Evolutionary conservation across 2,329 filamentous ascomycete genomes (phyloP).

Genomic region (Didymella glomerata): DNA sequence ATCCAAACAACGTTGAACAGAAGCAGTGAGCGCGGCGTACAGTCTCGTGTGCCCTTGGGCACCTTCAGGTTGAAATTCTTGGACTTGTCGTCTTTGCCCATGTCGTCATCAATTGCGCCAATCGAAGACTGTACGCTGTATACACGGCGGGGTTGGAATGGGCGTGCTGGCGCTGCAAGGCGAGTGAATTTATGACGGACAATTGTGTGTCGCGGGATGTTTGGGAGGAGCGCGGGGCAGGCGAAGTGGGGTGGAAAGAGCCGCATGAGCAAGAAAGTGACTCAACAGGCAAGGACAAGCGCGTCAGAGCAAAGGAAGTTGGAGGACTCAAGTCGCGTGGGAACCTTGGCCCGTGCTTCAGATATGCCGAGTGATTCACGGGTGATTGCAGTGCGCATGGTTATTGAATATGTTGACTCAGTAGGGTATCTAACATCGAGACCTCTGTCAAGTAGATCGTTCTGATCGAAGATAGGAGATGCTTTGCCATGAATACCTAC

Average conservation of each 20-base stretch:
- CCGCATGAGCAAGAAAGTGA: constrained; percentile 43
- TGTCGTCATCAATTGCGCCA: constrained; percentile 44
- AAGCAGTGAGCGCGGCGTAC: constrained; percentile 69
- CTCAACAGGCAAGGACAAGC: constrained; percentile 36
- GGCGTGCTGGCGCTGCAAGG: constrained; percentile 17
- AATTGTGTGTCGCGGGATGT: constrained; percentile 32
- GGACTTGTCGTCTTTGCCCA: constrained; percentile 57
- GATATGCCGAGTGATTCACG: not conserved
- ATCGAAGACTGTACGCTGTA: constrained; percentile 29
- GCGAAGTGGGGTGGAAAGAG: constrained; percentile 42
- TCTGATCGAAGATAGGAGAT: not conserved
- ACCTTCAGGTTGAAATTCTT: constrained; percentile 76
- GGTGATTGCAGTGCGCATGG: not conserved
- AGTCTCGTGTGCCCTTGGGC: constrained; percentile 91
- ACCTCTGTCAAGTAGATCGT: not conserved
- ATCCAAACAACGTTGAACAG: constrained; percentile 43
- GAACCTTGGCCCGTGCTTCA: constrained; percentile 19
- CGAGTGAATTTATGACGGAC: constrained; percentile 27
- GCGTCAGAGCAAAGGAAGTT: constrained; percentile 25
- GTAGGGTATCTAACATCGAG: not conserved
- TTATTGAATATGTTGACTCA: not conserved
- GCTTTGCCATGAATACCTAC: constrained; percentile 17
- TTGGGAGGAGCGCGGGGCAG: constrained; percentile 42
- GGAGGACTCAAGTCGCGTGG: constrained; percentile 6
- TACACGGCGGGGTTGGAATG: constrained; percentile 26